These are phyloP conservation scores for Syzygium oleosum DNA, from an alignment of 345 rosid genomes.

Conservation along the genomic window DNA sequence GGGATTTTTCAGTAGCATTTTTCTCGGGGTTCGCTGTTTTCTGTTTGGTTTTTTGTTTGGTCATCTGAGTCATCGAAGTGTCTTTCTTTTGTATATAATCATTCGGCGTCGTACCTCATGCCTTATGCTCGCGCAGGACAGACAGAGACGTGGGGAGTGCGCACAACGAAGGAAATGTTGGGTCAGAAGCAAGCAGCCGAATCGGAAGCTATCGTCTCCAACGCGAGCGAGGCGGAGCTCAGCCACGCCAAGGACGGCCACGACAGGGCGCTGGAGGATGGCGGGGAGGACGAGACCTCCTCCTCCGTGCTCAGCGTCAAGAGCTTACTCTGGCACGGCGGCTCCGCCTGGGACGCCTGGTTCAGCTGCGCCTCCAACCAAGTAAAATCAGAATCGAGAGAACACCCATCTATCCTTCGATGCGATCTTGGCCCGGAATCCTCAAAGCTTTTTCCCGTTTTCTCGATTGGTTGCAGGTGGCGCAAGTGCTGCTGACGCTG, in stretches of 20 bases:
- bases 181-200: slow-evolving; percentile 72
- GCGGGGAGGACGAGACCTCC: slow-evolving; percentile 10
- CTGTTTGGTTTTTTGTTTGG: background rate
- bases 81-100: slow-evolving; percentile 9
- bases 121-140: background rate
- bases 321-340: slow-evolving; percentile 90
- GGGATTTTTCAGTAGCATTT: slow-evolving; percentile 19
- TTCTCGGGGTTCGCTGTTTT: slow-evolving; percentile 11
- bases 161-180: slow-evolving; percentile 42
- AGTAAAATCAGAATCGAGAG: slow-evolving; percentile 18
- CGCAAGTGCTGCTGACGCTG: slow-evolving; percentile 85
- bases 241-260: slow-evolving; percentile 15
- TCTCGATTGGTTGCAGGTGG: slow-evolving; percentile 38
- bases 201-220: slow-evolving; percentile 68
- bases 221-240: slow-evolving; percentile 39
- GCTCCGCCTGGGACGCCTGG: slow-evolving; percentile 99
- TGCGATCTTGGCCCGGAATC: background rate
- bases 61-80: slow-evolving; percentile 26
- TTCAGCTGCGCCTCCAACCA: slow-evolving; percentile 99
- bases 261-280: slow-evolving; percentile 13
- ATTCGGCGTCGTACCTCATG: background rate
- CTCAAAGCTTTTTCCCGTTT: background rate
- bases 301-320: slow-evolving; percentile 41
- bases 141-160: background rate
- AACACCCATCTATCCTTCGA: background rate